Conservation (phyloP, 495 filamentous ascomycete species). For the Cercophora newfieldiana region DNA sequence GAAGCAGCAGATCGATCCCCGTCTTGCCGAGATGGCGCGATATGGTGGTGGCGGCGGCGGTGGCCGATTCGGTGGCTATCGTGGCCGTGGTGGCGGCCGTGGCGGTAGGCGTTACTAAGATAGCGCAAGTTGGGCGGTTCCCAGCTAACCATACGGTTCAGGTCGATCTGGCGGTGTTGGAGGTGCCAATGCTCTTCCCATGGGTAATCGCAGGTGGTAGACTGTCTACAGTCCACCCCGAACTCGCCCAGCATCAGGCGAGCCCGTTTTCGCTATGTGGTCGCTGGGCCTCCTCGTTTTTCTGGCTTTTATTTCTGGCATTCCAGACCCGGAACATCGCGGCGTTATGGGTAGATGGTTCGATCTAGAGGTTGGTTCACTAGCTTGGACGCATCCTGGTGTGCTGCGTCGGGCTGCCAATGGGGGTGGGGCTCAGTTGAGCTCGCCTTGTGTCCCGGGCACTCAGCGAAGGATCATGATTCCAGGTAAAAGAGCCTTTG, state of each 20-base stretch:
- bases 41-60: conserved; percentile 86
- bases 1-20: conserved; percentile 97
- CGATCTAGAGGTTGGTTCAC: conserved; percentile 31
- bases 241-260: background rate
- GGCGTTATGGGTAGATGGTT: conserved; percentile 28
- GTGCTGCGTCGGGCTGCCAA: conserved; percentile 11
- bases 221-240: background rate
- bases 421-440: background rate
- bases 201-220: conserved; percentile 53
- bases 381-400: conserved; percentile 18
- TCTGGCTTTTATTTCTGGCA: conserved; percentile 9
- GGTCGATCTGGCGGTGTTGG: conserved; percentile 35
- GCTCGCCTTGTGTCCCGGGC: background rate
- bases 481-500: too few species aligned
- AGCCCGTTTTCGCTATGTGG: background rate
- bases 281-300: conserved; percentile 4
- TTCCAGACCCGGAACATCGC: conserved; percentile 18
- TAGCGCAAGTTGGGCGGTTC: background rate
- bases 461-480: too few species aligned
- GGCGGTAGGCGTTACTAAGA: conserved; percentile 24
- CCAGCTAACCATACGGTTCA: conserved; percentile 20
- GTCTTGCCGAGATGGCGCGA: conserved; percentile 92
- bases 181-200: conserved; percentile 47
- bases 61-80: conserved; percentile 59
- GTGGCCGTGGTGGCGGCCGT: conserved; percentile 43